Conservation (phyloP, 2,329 filamentous ascomycete species). For the Alternaria gansuensis region DNA sequence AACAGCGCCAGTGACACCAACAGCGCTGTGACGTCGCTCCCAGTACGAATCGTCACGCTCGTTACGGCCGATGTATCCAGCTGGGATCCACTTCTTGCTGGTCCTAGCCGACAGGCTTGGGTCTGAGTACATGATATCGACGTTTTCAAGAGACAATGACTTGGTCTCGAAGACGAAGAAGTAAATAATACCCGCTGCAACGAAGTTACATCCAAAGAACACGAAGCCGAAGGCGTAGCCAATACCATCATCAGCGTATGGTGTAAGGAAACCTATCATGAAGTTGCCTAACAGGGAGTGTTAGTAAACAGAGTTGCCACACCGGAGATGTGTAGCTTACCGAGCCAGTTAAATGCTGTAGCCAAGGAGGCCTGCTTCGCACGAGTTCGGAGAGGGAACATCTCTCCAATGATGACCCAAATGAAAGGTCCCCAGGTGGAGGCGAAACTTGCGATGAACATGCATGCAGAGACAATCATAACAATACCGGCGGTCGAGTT, state of each 20-base stretch:
- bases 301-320: conserved; percentile 27
- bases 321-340: conserved; percentile 13
- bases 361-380: conserved; percentile 49
- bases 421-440: conserved; percentile 69
- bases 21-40: conserved; percentile 34
- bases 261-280: conserved; percentile 49
- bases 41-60: conserved; percentile 43
- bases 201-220: conserved; percentile 50
- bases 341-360: conserved; percentile 48
- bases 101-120: conserved; percentile 36
- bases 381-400: conserved; percentile 45
- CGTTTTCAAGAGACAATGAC: conserved; percentile 47
- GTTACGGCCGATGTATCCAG: conserved; percentile 43
- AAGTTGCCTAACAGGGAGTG: conserved; percentile 46
- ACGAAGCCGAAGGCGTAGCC: conserved; percentile 49
- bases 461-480: conserved; percentile 76
- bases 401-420: conserved; percentile 57
- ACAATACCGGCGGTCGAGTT: conserved; percentile 64
- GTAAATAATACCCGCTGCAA: conserved; percentile 42
- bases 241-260: conserved; percentile 47
- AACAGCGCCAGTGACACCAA: conserved; percentile 22
- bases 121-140: conserved; percentile 50
- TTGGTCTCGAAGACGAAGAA: conserved; percentile 51
- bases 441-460: conserved; percentile 79
- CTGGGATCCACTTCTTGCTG: conserved; percentile 49